Base-by-base conservation (phyloP, 305 asterid genomes). In the Fraxinus paxiana region DNA sequence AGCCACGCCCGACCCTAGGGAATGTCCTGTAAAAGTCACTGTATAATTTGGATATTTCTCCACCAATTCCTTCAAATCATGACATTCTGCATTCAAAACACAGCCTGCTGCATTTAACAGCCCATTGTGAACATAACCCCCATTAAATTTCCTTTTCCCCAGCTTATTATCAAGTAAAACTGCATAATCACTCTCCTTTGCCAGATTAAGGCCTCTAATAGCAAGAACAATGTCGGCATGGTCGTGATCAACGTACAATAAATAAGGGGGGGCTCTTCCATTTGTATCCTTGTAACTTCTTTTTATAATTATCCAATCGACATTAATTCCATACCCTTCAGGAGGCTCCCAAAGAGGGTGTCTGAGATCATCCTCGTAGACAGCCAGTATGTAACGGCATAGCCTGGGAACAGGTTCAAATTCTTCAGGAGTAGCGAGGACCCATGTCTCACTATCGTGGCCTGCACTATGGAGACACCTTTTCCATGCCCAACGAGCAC, bases 401-500 rank as follows among this genome's bases (percentile, higher is more conserved):
- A 94, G 85, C 88, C 98, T 85, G 22, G 98, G 98, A 43, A 94
- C 86, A 1, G 97, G 97, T 77, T 92, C 97, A 56, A 94, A 92
- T 71, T 94, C 98, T 34, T 90, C 95, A 0, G 93, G 81, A 1
- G 92, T 84, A 75, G 97, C 95, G 12, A 82, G 76, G 35, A 90
- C 92, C 98, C 98, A 92, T 6, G 88, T 85, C 84, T 94, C 94
- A 54, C 98, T 94, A 72, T 94, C 98, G 79, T 89, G 95, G 73
- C 92, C 97, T 59, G 95, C 96, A 48, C 87, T 88, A 84, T 91
- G 89, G 54, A 94, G 90, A 73, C 98, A 94, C 43, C 97, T 89
- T 77, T 94, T 94, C 97, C 97, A 94, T n/a, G 90, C 97, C 98
- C 98, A 94, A 9, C 98, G 90, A 6, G 97, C 91, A 79, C 98